Conservation (phyloP, 208 protist species). For the Acanthamoeba sp. region DNA sequence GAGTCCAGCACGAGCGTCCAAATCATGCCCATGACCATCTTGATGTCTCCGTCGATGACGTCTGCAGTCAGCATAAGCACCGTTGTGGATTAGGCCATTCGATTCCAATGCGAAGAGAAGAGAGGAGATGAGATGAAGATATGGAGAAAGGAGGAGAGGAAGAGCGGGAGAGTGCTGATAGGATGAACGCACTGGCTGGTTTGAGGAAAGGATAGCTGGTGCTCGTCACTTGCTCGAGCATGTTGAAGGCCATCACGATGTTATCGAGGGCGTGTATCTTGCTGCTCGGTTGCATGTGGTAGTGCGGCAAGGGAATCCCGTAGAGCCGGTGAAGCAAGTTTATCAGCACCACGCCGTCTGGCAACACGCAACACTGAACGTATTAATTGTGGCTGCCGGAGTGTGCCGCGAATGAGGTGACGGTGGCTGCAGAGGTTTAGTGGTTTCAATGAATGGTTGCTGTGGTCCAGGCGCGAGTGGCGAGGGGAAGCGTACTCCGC, state of each 20-base stretch:
- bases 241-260: slow-evolving; percentile 63
- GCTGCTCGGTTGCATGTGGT: slow-evolving; percentile 43
- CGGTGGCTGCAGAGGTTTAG: neutral
- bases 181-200: slow-evolving; percentile 26
- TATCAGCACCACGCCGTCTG: slow-evolving; percentile 56
- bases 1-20: slow-evolving; percentile 70
- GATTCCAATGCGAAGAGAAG: neutral
- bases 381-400: neutral
- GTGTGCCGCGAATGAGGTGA: neutral
- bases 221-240: slow-evolving; percentile 24
- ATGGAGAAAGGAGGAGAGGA: neutral
- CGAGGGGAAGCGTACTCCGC: neutral
- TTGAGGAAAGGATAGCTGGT: slow-evolving; percentile 58
- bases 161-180: neutral
- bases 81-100: neutral
- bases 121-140: neutral
- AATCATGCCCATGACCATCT: slow-evolving; percentile 71
- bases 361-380: neutral
- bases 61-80: too few species aligned
- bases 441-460: neutral
- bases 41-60: slow-evolving; percentile 47
- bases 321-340: slow-evolving; percentile 45
- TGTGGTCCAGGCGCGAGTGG: neutral
- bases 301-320: slow-evolving; percentile 24
- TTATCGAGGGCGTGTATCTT: slow-evolving; percentile 40